phyloP scores from a whole-genome alignment of 176 grass and related monocot genomes.

The Rhipidocladum racemiflorum region DNA sequence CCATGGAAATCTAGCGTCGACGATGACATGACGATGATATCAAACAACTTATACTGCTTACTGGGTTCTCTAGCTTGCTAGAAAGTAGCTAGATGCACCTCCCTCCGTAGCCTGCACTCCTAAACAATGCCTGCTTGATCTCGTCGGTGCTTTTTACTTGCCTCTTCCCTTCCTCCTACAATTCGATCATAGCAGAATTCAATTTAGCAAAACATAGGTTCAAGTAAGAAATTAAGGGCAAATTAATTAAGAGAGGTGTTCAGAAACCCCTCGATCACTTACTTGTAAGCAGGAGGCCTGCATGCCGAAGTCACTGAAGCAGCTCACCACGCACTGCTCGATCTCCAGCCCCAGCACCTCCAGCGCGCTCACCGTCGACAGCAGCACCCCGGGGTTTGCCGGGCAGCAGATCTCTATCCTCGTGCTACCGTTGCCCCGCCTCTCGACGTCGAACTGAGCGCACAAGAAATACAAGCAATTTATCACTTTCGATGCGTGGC shows the following conservation, averaged over 20 bases:
- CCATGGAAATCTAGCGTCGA: conserved; percentile 4
- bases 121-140: conserved; percentile 80
- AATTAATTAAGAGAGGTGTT: background rate
- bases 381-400: conserved; percentile 48
- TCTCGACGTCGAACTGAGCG: conserved; percentile 71
- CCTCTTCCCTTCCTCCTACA: conserved; percentile 53
- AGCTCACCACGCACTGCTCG: conserved; percentile 73
- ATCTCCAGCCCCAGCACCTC: conserved; percentile 68
- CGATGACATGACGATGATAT: background rate
- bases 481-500: background rate
- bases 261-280: background rate
- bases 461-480: background rate
- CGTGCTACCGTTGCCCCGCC: conserved; percentile 41
- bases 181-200: background rate
- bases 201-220: background rate
- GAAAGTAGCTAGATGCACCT: conserved; percentile 41
- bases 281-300: conserved; percentile 71
- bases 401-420: conserved; percentile 70
- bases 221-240: background rate
- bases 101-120: conserved; percentile 73
- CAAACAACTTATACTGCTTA: background rate
- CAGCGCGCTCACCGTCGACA: conserved; percentile 61
- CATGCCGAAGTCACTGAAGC: conserved; percentile 82
- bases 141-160: conserved; percentile 54
- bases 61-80: background rate